Percentiles rank a stretch among this genome's conserved stretches.
Evolutionary conservation across 2,329 filamentous ascomycete genomes (phyloP).

Genomic region (Peltaster fructicola): DNA sequence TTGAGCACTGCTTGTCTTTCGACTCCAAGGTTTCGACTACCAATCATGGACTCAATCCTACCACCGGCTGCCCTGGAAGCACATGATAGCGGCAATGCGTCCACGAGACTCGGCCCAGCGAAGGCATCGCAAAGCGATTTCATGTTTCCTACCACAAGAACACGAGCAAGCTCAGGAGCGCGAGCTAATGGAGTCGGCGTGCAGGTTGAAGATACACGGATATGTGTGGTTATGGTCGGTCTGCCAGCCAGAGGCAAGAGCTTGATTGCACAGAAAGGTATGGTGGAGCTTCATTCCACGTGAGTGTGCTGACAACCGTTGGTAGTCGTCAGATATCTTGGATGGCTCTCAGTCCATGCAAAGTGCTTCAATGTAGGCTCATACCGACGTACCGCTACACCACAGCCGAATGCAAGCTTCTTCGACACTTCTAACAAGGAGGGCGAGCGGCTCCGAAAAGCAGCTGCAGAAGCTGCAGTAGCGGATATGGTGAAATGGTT

Average conservation of each 20-base stretch:
- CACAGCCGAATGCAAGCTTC: conserved; percentile 83
- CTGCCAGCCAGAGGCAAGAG: conserved; percentile 91
- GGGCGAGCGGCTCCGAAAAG: conserved; percentile 73
- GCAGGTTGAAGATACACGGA: conserved; percentile 86
- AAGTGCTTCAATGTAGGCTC: conserved; percentile 95
- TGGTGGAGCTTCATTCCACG: conserved; percentile 2
- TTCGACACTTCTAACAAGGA: conserved; percentile 84
- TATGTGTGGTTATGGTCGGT: conserved; percentile 98
- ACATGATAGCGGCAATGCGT: no score
- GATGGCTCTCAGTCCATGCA: conserved; percentile 87
- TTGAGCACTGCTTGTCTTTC: no score
- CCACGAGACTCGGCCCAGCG: no score
- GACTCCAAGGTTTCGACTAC: no score
- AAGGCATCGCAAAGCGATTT: conserved; percentile 22
- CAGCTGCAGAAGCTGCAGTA: conserved; percentile 80
- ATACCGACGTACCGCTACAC: conserved; percentile 78
- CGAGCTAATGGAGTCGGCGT: conserved; percentile 47
- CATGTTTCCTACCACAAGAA: conserved; percentile 23
- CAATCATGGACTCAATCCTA: no score
- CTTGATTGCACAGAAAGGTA: conserved; percentile 74
- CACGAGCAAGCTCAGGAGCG: conserved; percentile 11
- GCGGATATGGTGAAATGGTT: conserved; percentile 94
- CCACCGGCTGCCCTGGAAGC: no score
- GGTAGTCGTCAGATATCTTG: conserved; percentile 75
- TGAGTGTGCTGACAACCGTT: conserved; percentile 2